These are phyloP conservation scores for Aspergillus clavatus DNA, from an alignment of 2,329 filamentous ascomycete genomes.

Conservation along the genomic window DNA sequence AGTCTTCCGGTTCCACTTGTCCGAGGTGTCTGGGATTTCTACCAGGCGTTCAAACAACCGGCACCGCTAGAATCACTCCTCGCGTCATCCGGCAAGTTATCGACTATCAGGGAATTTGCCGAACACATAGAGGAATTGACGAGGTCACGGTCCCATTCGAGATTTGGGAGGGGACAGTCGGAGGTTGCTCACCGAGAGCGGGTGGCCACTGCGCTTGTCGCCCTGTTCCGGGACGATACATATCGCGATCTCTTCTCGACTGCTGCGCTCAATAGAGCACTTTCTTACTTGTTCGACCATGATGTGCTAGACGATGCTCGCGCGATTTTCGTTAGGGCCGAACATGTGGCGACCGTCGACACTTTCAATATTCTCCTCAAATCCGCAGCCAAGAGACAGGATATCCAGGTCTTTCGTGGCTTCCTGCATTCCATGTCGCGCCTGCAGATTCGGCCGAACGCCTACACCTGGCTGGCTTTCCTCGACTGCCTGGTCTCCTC, in stretches of 20 bases:
- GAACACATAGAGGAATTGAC: slow-evolving; percentile 39
- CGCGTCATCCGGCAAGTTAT: slow-evolving; percentile 3
- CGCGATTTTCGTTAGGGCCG: slow-evolving; percentile 31
- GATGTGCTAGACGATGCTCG: slow-evolving; percentile 29
- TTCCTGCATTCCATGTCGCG: slow-evolving; percentile 38
- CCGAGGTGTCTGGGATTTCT: slow-evolving; percentile 28
- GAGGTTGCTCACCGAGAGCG: slow-evolving; percentile 11
- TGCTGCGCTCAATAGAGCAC: slow-evolving; percentile 38
- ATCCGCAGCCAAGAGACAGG: slow-evolving; percentile 32
- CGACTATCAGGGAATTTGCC: slow-evolving; percentile 33
- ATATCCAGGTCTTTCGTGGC: slow-evolving; percentile 37
- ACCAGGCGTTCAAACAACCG: slow-evolving; percentile 2
- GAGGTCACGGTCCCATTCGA: slow-evolving; percentile 16
- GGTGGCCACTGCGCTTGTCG: slow-evolving; percentile 22
- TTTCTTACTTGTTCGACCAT: slow-evolving; percentile 35
- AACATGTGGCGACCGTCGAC: slow-evolving; percentile 35
- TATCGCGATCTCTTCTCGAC: slow-evolving; percentile 33
- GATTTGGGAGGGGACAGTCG: slow-evolving; percentile 1
- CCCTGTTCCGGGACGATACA: slow-evolving; percentile 30
- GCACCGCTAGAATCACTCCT: slow-evolving; percentile 13
- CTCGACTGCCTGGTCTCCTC: slow-evolving; percentile 27
- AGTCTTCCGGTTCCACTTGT: slow-evolving; percentile 24
- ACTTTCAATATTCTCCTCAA: slow-evolving; percentile 45
- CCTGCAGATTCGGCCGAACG: slow-evolving; percentile 35
- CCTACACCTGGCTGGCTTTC: slow-evolving; percentile 41